Conservation (phyloP, 495 filamentous ascomycete species). For the Cercophora sp. region DNA sequence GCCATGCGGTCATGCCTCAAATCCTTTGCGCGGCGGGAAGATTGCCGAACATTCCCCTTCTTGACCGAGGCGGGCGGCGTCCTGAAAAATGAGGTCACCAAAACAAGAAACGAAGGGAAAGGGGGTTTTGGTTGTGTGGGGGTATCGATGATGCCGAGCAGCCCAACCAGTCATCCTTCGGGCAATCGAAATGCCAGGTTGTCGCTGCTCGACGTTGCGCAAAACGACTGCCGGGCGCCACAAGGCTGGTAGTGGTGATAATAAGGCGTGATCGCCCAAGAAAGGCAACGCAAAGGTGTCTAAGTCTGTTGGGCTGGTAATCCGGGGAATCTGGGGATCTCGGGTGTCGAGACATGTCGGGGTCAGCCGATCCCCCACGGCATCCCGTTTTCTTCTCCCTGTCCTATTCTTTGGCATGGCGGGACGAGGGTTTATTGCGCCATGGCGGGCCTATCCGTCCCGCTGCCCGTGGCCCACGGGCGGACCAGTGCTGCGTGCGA, state of each 20-base stretch:
- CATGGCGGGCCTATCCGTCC: conserved; percentile 1
- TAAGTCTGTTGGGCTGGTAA: neutral
- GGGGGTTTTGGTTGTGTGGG: neutral
- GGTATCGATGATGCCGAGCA: too few species aligned
- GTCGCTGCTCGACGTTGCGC: too few species aligned
- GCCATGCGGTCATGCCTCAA: neutral
- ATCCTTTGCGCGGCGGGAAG: neutral
- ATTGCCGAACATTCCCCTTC: neutral
- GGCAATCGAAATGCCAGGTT: too few species aligned
- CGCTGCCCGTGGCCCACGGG: too few species aligned
- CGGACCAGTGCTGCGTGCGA: too few species aligned
- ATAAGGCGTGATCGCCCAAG: too few species aligned
- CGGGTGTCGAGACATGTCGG: neutral
- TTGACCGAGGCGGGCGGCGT: too few species aligned
- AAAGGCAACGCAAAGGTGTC: too few species aligned
- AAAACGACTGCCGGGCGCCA: too few species aligned
- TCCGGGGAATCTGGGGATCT: conserved; percentile 1
- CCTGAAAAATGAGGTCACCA: too few species aligned
- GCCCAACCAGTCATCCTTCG: too few species aligned
- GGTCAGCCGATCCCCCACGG: conserved; percentile 11
- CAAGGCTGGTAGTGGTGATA: too few species aligned
- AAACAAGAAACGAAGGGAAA: neutral
- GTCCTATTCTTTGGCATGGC: neutral
- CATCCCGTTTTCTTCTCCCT: neutral
- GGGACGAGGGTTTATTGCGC: neutral